phyloP scores from a whole-genome alignment of 768 basidiomycete species.

The Udeniomyces megalosporus region DNA sequence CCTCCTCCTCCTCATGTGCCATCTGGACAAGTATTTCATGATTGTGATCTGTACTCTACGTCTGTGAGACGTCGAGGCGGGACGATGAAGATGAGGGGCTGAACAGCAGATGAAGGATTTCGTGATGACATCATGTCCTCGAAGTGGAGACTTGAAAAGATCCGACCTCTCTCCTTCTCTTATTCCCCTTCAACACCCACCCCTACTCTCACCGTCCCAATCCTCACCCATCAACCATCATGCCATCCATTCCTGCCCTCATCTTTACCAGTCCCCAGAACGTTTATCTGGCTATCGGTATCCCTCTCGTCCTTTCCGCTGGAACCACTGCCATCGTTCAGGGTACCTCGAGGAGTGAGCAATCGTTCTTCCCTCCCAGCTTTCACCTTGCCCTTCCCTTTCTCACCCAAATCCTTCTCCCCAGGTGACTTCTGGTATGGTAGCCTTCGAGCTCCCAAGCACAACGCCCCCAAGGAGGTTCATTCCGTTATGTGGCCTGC shows the following conservation, averaged over 20 bases:
- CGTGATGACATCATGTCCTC: no score
- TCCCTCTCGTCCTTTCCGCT: conserved; percentile 11
- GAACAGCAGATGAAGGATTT: no score
- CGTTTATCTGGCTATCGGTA: conserved; percentile 15
- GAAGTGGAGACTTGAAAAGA: no score
- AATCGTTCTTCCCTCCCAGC: not conserved
- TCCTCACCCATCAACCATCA: no score
- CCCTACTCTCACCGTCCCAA: no score
- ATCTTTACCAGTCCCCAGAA: not conserved
- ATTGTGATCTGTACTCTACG: no score
- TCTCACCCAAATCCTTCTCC: not conserved
- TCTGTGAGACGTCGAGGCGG: no score
- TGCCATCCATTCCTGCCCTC: not conserved
- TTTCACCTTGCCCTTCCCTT: not conserved
- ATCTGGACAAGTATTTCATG: no score
- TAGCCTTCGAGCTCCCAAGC: conserved; percentile 3
- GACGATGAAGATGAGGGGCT: no score
- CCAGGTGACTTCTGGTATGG: conserved; percentile 8
- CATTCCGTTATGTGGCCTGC: conserved; percentile 9
- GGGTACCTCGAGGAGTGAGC: not conserved
- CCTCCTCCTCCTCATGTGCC: no score
- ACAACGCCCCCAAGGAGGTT: conserved; percentile 4
- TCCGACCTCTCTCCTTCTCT: no score
- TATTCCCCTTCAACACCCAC: no score
- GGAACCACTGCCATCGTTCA: conserved; percentile 3